A percentile compares a stretch with the other conserved stretches of the same genome.
phyloP scores from a whole-genome alignment of 2,329 filamentous ascomycete genomes.

The Alternaria conjuncta region DNA sequence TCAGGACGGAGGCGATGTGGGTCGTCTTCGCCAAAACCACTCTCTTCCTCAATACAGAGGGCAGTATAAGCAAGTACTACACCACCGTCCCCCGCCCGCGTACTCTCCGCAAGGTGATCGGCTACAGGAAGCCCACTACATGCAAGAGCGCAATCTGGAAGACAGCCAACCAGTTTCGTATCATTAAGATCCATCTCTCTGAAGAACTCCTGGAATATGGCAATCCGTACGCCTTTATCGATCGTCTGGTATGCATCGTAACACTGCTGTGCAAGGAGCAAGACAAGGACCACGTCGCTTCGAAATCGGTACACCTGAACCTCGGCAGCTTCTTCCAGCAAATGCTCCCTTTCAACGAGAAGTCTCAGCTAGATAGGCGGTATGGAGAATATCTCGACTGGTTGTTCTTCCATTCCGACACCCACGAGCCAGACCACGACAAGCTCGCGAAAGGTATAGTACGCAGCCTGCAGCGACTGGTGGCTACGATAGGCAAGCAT shows the following conservation, averaged over 20 bases:
- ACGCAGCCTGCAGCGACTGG: conserved; percentile 3
- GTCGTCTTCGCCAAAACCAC: conserved; percentile 10
- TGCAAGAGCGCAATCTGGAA: conserved; percentile 16
- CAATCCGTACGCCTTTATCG: conserved; percentile 7
- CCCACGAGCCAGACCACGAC: background rate
- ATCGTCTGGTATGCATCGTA: conserved; percentile 5
- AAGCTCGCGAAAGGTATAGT: conserved; percentile 1
- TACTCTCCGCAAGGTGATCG: background rate
- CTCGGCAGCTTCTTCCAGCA: conserved; percentile 15
- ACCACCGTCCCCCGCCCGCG: background rate
- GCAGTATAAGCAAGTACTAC: conserved; percentile 5
- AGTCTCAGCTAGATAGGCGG: background rate
- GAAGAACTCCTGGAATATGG: background rate
- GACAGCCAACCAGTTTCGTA: conserved; percentile 9
- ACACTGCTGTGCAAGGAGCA: conserved; percentile 15
- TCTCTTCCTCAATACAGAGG: conserved; percentile 1
- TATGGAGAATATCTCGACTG: conserved; percentile 7
- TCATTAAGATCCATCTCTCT: conserved; percentile 6
- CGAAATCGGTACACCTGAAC: conserved; percentile 8
- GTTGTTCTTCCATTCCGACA: background rate
- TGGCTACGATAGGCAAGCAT: background rate
- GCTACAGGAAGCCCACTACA: background rate
- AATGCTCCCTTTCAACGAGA: conserved; percentile 17
- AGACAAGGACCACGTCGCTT: background rate
- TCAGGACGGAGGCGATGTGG: conserved; percentile 19